A percentile compares a stretch with the other conserved stretches of the same genome.
phyloP scores from a whole-genome alignment of 768 basidiomycete genomes.

The Boletus eberwhitei region DNA sequence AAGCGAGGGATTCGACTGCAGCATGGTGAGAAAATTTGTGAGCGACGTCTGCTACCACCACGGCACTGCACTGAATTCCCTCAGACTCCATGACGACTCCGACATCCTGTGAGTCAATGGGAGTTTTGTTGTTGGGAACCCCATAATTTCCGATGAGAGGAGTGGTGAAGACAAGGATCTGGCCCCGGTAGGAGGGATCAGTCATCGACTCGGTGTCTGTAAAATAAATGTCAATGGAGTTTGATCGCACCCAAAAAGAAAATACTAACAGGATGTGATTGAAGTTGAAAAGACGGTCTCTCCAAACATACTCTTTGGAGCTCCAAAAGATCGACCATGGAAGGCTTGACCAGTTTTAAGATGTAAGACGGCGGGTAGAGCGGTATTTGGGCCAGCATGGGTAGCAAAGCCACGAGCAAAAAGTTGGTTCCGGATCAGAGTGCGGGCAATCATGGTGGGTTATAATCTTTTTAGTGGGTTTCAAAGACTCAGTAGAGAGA shows the following conservation, averaged over 20 bases:
- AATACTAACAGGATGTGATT: constrained; percentile 87
- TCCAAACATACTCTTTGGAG: constrained; percentile 81
- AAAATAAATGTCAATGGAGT: constrained; percentile 8
- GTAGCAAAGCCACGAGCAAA: constrained; percentile 65
- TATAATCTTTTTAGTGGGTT: constrained; percentile 26
- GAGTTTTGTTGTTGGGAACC: constrained; percentile 77
- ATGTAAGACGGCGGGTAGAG: constrained; percentile 80
- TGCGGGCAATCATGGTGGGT: constrained; percentile 54
- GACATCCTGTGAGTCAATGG: constrained; percentile 70
- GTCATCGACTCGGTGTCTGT: constrained; percentile 99
- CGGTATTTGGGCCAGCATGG: constrained; percentile 46
- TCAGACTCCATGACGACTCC: constrained; percentile 88
- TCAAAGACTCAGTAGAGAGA: constrained; percentile 55
- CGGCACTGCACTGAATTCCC: constrained; percentile 85
- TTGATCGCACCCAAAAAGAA: neutral
- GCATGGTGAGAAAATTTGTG: constrained; percentile 93
- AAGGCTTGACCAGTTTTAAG: constrained; percentile 94
- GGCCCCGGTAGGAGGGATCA: constrained; percentile 96
- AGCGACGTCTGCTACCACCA: constrained; percentile 93
- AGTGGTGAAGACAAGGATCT: constrained; percentile 97
- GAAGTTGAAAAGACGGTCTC: constrained; percentile 99
- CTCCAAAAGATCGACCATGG: constrained; percentile 85
- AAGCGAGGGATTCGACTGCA: constrained; percentile 87
- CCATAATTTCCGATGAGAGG: constrained; percentile 99
- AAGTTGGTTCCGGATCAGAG: constrained; percentile 46